These are phyloP conservation scores for Cladosporium sp. DNA, from an alignment of 2,329 filamentous ascomycete genomes.

Conservation along the genomic window DNA sequence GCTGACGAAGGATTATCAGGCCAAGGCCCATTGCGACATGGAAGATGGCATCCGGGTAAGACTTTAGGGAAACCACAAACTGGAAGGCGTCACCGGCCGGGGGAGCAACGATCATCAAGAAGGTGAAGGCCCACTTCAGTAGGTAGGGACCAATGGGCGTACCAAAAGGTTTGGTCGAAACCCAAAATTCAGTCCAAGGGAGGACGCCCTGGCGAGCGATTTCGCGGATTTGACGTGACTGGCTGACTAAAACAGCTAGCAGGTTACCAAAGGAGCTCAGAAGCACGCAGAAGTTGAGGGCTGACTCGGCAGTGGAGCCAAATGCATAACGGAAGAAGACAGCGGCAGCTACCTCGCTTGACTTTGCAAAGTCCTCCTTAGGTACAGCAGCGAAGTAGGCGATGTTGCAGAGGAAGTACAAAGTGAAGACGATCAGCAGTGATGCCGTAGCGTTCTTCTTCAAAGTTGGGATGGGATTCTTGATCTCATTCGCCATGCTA, in stretches of 20 bases:
- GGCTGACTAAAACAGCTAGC: conserved; percentile 50
- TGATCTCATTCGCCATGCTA: conserved; percentile 58
- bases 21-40: conserved; percentile 52
- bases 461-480: conserved; percentile 54
- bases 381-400: conserved; percentile 56
- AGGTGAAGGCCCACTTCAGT: conserved; percentile 53
- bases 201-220: conserved; percentile 58
- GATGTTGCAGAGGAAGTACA: conserved; percentile 55
- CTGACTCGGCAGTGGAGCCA: conserved; percentile 47
- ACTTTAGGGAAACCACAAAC: conserved; percentile 46
- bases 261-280: conserved; percentile 57
- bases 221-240: conserved; percentile 55
- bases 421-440: conserved; percentile 42
- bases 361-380: conserved; percentile 49
- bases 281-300: conserved; percentile 53
- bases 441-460: conserved; percentile 47
- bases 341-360: conserved; percentile 52
- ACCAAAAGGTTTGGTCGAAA: conserved; percentile 57
- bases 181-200: conserved; percentile 58
- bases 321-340: conserved; percentile 58
- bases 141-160: conserved; percentile 57
- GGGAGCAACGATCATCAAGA: conserved; percentile 56
- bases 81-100: conserved; percentile 61
- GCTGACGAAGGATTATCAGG: conserved; percentile 52
- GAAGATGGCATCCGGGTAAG: conserved; percentile 58